Evolutionary conservation across 768 basidiomycete species (phyloP).

Genomic region (Leccinum truebloodii): DNA sequence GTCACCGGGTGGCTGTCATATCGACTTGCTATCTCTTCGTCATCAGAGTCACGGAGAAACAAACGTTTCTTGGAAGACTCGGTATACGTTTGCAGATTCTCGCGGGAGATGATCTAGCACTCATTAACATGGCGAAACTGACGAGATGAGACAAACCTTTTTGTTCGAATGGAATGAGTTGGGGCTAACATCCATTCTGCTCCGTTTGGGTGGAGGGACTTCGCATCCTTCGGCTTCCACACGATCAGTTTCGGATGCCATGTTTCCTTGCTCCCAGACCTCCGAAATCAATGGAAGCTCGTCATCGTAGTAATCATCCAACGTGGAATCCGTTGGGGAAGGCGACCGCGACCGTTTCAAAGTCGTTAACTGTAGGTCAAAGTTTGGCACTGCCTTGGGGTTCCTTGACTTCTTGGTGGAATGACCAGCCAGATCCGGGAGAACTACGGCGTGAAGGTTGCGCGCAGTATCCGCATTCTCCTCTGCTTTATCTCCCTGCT

Average conservation of each 20-base stretch:
- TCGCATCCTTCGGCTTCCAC: conserved; percentile 36
- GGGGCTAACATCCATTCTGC: neutral
- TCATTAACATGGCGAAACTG: conserved; percentile 13
- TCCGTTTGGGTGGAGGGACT: conserved; percentile 22
- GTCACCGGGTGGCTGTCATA: neutral
- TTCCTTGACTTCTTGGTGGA: conserved; percentile 6
- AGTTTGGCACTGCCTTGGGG: conserved; percentile 40
- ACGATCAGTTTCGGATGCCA: conserved; percentile 35
- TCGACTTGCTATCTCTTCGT: conserved; percentile 11
- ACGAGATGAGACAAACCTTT: conserved; percentile 18
- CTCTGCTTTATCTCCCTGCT: conserved; percentile 46
- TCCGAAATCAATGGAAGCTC: conserved; percentile 35
- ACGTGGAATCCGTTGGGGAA: conserved; percentile 6
- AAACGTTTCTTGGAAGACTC: conserved; percentile 10
- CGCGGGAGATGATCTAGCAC: conserved; percentile 4
- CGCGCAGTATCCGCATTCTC: conserved; percentile 42
- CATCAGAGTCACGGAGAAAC: conserved; percentile 20
- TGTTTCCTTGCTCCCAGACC: conserved; percentile 34
- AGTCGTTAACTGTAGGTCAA: conserved; percentile 50
- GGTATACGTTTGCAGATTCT: conserved; percentile 1
- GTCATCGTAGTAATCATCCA: conserved; percentile 36
- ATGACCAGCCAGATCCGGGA: conserved; percentile 44
- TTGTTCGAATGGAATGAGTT: neutral
- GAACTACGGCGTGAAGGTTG: conserved; percentile 38
- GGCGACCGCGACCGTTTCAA: conserved; percentile 27